These are phyloP conservation scores for Saccharum spontaneum DNA, from an alignment of 176 grass and related monocot species.

Conservation along the genomic window DNA sequence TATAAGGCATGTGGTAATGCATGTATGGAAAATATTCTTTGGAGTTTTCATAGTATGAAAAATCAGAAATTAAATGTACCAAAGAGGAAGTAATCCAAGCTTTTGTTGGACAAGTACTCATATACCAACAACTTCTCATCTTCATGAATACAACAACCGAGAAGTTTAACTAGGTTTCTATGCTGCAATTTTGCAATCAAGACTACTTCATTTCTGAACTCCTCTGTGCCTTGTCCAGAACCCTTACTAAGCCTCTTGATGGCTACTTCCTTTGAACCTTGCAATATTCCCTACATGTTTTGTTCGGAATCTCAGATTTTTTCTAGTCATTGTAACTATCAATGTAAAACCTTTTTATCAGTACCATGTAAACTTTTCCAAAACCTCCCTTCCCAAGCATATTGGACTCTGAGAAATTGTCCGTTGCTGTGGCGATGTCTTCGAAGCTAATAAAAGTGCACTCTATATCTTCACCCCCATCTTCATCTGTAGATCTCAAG, in stretches of 20 bases:
- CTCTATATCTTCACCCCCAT: too few species aligned
- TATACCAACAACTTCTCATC: neutral
- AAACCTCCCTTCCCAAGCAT: too few species aligned
- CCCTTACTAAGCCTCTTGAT: neutral
- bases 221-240: slow-evolving; percentile 22
- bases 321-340: too few species aligned
- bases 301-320: too few species aligned
- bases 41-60: too few species aligned
- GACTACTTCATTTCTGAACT: slow-evolving; percentile 20
- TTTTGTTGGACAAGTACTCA: slow-evolving; percentile 12
- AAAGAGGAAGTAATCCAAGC: neutral
- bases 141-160: neutral
- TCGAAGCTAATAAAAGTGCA: too few species aligned
- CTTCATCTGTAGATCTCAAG: too few species aligned
- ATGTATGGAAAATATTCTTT: too few species aligned
- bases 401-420: too few species aligned
- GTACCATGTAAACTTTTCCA: too few species aligned
- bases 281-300: slow-evolving; percentile 19
- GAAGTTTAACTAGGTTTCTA: slow-evolving; percentile 26
- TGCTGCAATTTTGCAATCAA: slow-evolving; percentile 19
- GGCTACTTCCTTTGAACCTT: slow-evolving; percentile 23
- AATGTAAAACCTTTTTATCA: too few species aligned
- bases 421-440: too few species aligned
- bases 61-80: neutral
- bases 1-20: neutral